These are phyloP conservation scores for Penicillium herquei DNA, from an alignment of 495 filamentous ascomycete species.

Conservation along the genomic window DNA sequence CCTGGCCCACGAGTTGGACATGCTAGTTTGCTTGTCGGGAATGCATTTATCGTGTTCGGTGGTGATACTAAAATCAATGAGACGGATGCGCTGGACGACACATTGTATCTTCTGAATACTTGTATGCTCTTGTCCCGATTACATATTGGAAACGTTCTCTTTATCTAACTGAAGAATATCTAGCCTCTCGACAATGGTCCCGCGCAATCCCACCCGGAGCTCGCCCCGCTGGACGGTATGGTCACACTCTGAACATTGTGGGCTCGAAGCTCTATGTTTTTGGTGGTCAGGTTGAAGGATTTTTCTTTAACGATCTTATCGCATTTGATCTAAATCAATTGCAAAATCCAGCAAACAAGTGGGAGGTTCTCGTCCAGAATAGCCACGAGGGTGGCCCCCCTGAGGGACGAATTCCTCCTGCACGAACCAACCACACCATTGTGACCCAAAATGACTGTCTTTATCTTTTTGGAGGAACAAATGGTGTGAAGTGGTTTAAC, in stretches of 20 bases:
- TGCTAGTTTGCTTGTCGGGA: slow-evolving; percentile 90
- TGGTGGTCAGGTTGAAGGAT: slow-evolving; percentile 94
- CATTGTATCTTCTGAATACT: slow-evolving; percentile 94
- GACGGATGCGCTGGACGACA: slow-evolving; percentile 86
- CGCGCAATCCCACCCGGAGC: slow-evolving; percentile 80
- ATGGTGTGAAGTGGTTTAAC: slow-evolving; percentile 94
- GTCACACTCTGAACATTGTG: slow-evolving; percentile 92
- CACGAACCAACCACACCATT: slow-evolving; percentile 92
- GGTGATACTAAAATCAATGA: slow-evolving; percentile 98
- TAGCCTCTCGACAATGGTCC: slow-evolving; percentile 98
- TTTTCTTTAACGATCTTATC: slow-evolving; percentile 97
- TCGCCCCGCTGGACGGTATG: slow-evolving; percentile 87
- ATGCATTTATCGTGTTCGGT: slow-evolving; percentile 98
- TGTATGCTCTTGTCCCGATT: slow-evolving; percentile 51
- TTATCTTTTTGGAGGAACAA: slow-evolving; percentile 96
- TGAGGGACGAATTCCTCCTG: slow-evolving; percentile 73
- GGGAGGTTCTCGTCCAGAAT: slow-evolving; percentile 85
- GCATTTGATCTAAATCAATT: slow-evolving; percentile 95
- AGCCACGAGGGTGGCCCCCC: slow-evolving; percentile 66
- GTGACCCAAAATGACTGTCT: slow-evolving; percentile 92
- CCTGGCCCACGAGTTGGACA: slow-evolving; percentile 96
- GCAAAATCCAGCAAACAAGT: slow-evolving; percentile 81
- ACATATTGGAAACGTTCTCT: not conserved
- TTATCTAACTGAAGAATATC: slow-evolving; percentile 11
- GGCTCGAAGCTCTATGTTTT: slow-evolving; percentile 97